Base-by-base conservation (phyloP, 2,329 filamentous ascomycete genomes). In the Pleurostoma richardsiae region DNA sequence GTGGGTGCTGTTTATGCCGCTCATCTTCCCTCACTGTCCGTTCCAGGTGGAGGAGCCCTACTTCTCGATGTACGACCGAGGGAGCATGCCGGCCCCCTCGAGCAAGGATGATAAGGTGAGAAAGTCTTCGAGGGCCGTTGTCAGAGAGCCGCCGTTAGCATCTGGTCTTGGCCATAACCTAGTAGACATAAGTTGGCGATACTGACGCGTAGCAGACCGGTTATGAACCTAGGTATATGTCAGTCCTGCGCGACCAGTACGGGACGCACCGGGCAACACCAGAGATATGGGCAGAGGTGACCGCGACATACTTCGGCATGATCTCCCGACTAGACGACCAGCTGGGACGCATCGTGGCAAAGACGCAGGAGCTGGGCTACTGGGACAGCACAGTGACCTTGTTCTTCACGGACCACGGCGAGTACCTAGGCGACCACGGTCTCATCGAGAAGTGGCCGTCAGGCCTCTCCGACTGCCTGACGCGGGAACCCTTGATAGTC, bases 401-500 rank as follows among this genome's bases (percentile, higher is more conserved):
- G 58, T 71, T 72, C 51, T 72, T 70, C 45, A 71, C 68, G 0
- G 68, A 71, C 40, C 71, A 71, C 47, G 71, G 71, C 4, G 70
- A 75, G 44, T 76, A 69, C 43, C 63, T 76, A 0, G 71, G 71
- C 10, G 71, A 75, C 44, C 62, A 73, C 44, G 71, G 71, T 0
- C 54, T 74, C 10, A 69, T 76, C 27, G 71, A 76, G 54, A 75
- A 75, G 47, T 74, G 72, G 70, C 71, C 69, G 0, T 71, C 67
- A 0, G 71, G 66, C 3, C 52, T 73, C 0, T 71, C 65, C 0
- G 67, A 73, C 30, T 60, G 61, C 1, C 59, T 75, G 1, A 60
- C 67, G 0, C 68, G 68, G 11, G 68, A 73, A 43, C 72, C 71
- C 1, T 57, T 74, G 1, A 67, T 74, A 27, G 60, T 74, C 11